A percentile compares a stretch with the other conserved stretches of the same genome.
Conservation (phyloP, 2,329 filamentous ascomycete genomes). For the Epichloe brachyelytri region DNA sequence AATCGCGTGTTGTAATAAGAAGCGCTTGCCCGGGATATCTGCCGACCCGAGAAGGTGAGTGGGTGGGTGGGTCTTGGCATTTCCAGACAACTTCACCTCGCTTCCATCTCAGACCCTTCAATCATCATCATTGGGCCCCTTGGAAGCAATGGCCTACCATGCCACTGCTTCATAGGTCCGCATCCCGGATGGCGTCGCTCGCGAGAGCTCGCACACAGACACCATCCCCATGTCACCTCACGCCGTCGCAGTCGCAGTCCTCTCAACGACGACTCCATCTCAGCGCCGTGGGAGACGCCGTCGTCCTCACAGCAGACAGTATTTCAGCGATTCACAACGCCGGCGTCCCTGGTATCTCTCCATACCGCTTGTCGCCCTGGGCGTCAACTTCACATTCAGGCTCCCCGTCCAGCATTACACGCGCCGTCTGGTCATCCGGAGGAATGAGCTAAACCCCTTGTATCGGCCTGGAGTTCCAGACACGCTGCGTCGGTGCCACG, state of each 20-base stretch:
- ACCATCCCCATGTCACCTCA: neutral
- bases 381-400: slow-evolving; percentile 31
- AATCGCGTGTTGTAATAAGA: no score
- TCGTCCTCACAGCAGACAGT: slow-evolving; percentile 28
- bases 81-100: no score
- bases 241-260: neutral
- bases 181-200: neutral
- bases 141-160: slow-evolving; percentile 3
- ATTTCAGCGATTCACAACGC: slow-evolving; percentile 31
- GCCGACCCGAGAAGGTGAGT: no score
- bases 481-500: slow-evolving; percentile 9
- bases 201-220: neutral
- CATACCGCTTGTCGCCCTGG: slow-evolving; percentile 38
- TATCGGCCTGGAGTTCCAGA: slow-evolving; percentile 19
- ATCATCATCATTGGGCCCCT: slow-evolving; percentile 17
- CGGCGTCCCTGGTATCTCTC: slow-evolving; percentile 38
- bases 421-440: slow-evolving; percentile 17
- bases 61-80: no score
- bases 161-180: slow-evolving; percentile 3
- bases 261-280: slow-evolving; percentile 20
- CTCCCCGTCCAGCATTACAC: slow-evolving; percentile 34
- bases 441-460: slow-evolving; percentile 16
- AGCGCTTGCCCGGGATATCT: no score
- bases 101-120: no score
- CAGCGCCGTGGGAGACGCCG: slow-evolving; percentile 17